A percentile compares a stretch with the other conserved stretches of the same genome.
These are phyloP conservation scores for Bonia amplexicaulis DNA, from an alignment of 176 grass and related monocot species.

Conservation along the genomic window DNA sequence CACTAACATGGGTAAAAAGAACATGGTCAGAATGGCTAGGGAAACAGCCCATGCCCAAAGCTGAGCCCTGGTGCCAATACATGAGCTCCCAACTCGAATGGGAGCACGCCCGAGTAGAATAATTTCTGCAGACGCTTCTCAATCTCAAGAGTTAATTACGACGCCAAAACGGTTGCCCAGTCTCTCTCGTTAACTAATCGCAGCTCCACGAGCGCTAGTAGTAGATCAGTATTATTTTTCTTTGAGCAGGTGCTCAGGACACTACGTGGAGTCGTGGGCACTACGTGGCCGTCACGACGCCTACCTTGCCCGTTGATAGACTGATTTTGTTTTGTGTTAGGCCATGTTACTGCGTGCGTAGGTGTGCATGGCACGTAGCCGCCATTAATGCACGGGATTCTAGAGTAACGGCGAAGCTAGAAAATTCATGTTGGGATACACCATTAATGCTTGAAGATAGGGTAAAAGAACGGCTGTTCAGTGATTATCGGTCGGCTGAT, in stretches of 20 bases:
- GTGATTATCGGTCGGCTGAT: too few species aligned
- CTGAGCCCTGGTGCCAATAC: not conserved
- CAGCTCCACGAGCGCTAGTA: not conserved
- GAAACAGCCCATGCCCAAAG: not conserved
- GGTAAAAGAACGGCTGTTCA: too few species aligned
- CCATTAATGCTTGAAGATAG: too few species aligned
- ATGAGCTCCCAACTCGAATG: not conserved
- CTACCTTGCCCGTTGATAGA: not conserved
- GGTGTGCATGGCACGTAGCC: constrained; percentile 41
- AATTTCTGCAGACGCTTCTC: not conserved
- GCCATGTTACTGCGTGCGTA: not conserved
- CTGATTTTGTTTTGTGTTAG: not conserved
- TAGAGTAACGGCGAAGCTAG: not conserved
- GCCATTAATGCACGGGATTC: constrained; percentile 24
- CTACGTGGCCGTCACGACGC: constrained; percentile 50
- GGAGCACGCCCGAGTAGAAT: not conserved
- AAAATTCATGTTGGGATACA: too few species aligned
- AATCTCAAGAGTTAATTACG: not conserved
- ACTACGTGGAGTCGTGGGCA: constrained; percentile 30
- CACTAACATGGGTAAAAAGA: not conserved
- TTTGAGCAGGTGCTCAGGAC: not conserved
- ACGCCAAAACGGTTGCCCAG: not conserved
- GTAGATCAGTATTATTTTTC: not conserved
- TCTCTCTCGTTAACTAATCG: not conserved
- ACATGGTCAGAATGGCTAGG: not conserved